phyloP scores from a whole-genome alignment of 1,284 basidiomycete species.

The Rhizoctonia solani region DNA sequence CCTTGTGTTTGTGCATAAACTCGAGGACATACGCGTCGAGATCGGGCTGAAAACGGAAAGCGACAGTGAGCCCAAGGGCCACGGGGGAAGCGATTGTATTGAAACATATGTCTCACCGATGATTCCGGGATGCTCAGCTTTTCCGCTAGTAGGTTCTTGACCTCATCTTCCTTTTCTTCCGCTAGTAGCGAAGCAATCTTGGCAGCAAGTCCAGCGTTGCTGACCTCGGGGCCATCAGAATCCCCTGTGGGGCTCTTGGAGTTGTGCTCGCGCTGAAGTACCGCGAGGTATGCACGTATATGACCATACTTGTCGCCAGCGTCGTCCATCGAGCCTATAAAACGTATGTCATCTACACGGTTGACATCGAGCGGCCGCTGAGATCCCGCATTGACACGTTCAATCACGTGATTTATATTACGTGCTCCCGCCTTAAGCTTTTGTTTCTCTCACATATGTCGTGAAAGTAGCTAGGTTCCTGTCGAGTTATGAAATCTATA shows the following conservation, averaged over 20 bases:
- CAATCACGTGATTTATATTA: neutral
- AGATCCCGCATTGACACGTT: slow-evolving; percentile 7
- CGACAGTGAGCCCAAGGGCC: no score
- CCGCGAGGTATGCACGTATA: slow-evolving; percentile 11
- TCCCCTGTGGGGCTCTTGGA: slow-evolving; percentile 17
- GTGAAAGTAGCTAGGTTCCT: no score
- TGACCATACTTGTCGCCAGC: slow-evolving; percentile 31
- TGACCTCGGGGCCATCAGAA: neutral
- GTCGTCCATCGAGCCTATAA: slow-evolving; percentile 30
- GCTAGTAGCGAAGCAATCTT: slow-evolving; percentile 72
- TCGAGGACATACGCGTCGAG: slow-evolving; percentile 65
- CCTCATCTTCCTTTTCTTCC: slow-evolving; percentile 82
- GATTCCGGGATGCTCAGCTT: slow-evolving; percentile 75
- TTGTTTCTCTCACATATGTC: no score
- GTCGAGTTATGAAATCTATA: no score
- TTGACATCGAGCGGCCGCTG: slow-evolving; percentile 23
- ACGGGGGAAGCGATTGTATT: no score
- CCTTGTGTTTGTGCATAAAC: slow-evolving; percentile 83
- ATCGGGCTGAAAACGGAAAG: slow-evolving; percentile 38
- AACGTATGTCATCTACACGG: slow-evolving; percentile 14
- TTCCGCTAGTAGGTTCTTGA: slow-evolving; percentile 73
- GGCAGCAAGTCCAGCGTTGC: slow-evolving; percentile 60
- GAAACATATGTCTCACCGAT: slow-evolving; percentile 57
- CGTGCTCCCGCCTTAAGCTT: neutral
- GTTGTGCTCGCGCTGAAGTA: slow-evolving; percentile 13